Evolutionary conservation across 352 stramenopile species (phyloP), one percentile per base, ranked within the genome.

Genomic region (Phytophthora europaea): DNA sequence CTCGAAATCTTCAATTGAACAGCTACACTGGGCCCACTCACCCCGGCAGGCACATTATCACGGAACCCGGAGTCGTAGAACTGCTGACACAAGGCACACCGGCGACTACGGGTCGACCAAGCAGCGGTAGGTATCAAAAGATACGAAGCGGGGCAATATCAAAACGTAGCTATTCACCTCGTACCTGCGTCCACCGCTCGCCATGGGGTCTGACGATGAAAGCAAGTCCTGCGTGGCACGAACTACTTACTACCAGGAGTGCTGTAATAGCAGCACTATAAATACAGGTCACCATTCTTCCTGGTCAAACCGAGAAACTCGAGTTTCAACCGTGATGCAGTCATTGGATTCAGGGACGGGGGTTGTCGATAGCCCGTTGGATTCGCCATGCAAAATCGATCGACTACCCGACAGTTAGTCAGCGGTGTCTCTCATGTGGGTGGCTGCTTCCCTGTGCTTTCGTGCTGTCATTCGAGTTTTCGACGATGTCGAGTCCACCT

Each of bases 81-180:
- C 36, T 88, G 81, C 31, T 81, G 79, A 52, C 83, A 91, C 16
- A 91, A 59, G 18, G 81, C 72, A 58, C 83, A 91, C 20, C 75
- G 69, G 3, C 81, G 79, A 18, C 80, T 86, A 34, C 33, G 2
- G 6, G 5, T 9, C 28, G 22, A n/a, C 10, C 20, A 15, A 53
- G 20, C 20, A 53, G 6, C 6, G 40, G 26, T 20, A 51, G 28
- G 28, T 31, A 43, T 43, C 15, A 43, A 12, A 18, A 43, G 12
- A 15, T 43, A 18, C 38, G 15, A 47, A 18, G 26, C 15, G 26
- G n/a, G 33, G 26, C 51, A 56, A 38, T 54, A 20, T 9, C 18
- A 7, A 56, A 55, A 33, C 13, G 22, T 15, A 12, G 15, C 13
- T 36, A 50, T 47, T 47, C 9, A 33, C 53, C n/a, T 36, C 51